Percentiles rank a stretch among this genome's conserved stretches.
Evolutionary conservation across 805 yeast species (phyloP).

Genomic region (Kodamaea hsintzibuensis): DNA sequence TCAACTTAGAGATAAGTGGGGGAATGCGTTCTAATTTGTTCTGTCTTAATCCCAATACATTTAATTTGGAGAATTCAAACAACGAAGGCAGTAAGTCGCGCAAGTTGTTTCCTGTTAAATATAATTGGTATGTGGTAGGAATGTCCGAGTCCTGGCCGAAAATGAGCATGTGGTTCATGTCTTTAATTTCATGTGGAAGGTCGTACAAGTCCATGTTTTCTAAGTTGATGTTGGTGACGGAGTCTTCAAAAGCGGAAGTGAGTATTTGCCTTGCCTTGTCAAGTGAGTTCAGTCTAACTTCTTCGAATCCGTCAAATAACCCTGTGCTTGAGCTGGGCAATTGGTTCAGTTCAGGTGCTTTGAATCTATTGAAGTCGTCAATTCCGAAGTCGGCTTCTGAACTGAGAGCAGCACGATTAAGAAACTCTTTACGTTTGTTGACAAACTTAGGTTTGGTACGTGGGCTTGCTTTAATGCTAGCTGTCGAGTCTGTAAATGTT

Average conservation of each 20-base stretch:
- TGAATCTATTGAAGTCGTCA: conserved; percentile 47
- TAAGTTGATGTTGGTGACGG: conserved; percentile 43
- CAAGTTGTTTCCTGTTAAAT: conserved; percentile 51
- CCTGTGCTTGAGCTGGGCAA: conserved; percentile 33
- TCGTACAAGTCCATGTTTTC: conserved; percentile 49
- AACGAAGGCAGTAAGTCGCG: conserved; percentile 49
- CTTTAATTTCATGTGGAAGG: conserved; percentile 60
- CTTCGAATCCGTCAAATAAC: conserved; percentile 21
- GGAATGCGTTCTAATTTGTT: conserved; percentile 33
- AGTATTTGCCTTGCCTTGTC: conserved; percentile 43
- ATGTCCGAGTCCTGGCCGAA: conserved; percentile 25
- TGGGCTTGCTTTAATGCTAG: background rate
- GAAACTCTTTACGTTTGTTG: conserved; percentile 3
- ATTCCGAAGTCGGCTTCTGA: conserved; percentile 51
- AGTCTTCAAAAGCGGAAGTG: conserved; percentile 49
- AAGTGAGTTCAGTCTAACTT: conserved; percentile 16
- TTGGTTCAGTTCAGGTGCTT: conserved; percentile 24
- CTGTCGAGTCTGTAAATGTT: conserved; percentile 1
- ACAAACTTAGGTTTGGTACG: conserved; percentile 7
- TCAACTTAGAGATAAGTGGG: conserved; percentile 18
- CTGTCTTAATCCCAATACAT: conserved; percentile 53
- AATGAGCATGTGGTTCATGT: conserved; percentile 54
- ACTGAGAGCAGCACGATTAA: conserved; percentile 16
- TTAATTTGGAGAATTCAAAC: conserved; percentile 50
- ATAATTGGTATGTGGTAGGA: conserved; percentile 43